phyloP scores from a whole-genome alignment of 2,329 filamentous ascomycete species.

The Bimuria novae-zelandiae region DNA sequence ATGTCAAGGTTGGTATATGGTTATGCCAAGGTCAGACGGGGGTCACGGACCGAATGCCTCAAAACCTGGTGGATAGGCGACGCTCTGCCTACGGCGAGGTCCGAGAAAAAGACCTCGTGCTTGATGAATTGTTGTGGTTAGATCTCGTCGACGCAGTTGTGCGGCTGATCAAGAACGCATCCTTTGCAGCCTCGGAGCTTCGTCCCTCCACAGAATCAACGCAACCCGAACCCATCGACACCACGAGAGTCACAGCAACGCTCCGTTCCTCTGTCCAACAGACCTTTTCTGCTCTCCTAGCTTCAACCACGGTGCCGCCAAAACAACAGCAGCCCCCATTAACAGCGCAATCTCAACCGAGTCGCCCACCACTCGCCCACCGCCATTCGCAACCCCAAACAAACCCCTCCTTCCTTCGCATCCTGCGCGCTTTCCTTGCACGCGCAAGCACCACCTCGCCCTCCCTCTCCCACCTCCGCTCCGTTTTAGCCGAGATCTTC shows the following conservation, averaged over 20 bases:
- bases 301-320: constrained; percentile 60
- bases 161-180: constrained; percentile 54
- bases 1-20: constrained; percentile 92
- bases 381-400: constrained; percentile 41
- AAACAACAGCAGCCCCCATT: constrained; percentile 26
- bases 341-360: constrained; percentile 11
- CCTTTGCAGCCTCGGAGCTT: constrained; percentile 53
- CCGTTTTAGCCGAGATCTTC: constrained; percentile 87
- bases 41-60: constrained; percentile 47
- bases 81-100: constrained; percentile 48
- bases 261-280: constrained; percentile 84
- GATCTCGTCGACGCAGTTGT: constrained; percentile 68
- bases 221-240: constrained; percentile 52
- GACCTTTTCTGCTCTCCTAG: constrained; percentile 84
- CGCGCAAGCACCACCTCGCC: constrained; percentile 81
- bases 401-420: constrained; percentile 81
- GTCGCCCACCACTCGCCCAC: constrained; percentile 29
- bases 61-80: constrained; percentile 46
- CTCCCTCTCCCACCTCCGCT: constrained; percentile 82
- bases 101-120: constrained; percentile 61
- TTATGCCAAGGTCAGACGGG: constrained; percentile 86
- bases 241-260: constrained; percentile 65
- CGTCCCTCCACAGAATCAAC: constrained; percentile 26
- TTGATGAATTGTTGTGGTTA: constrained; percentile 69
- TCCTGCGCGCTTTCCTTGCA: constrained; percentile 85